A percentile compares a stretch with the other conserved stretches of the same genome.
Evolutionary conservation across 2,329 filamentous ascomycete genomes (phyloP).

Genomic region (Cylindrodendrum hubeiense): DNA sequence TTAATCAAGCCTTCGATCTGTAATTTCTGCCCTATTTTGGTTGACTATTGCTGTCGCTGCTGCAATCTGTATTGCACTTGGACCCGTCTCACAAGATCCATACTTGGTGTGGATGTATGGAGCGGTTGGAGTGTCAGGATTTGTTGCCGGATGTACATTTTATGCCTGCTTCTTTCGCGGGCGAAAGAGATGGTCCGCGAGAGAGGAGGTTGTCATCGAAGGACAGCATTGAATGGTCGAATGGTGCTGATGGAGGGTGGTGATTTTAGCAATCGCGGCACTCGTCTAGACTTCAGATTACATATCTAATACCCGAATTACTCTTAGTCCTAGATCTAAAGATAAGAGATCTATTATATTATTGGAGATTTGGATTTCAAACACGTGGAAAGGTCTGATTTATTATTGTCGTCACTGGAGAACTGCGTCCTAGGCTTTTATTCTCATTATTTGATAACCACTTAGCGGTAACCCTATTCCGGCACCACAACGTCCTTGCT

Average conservation of each 20-base stretch:
- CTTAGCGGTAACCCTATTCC: too few species aligned
- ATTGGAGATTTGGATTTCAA: too few species aligned
- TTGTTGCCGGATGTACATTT: constrained; percentile 24
- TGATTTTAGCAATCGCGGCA: too few species aligned
- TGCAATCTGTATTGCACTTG: constrained; percentile 27
- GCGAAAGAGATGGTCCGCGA: not conserved
- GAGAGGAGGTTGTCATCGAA: constrained; percentile 12
- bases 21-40: constrained; percentile 27
- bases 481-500: constrained; percentile 60
- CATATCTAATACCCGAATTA: too few species aligned
- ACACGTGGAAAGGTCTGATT: too few species aligned
- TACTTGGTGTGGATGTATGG: constrained; percentile 32
- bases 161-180: constrained; percentile 18
- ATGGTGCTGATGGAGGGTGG: not conserved
- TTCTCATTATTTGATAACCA: too few species aligned
- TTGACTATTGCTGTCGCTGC: constrained; percentile 28
- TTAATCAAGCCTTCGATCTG: constrained; percentile 14
- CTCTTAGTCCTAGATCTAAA: too few species aligned
- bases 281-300: too few species aligned
- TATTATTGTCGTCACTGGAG: too few species aligned
- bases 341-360: too few species aligned
- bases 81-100: constrained; percentile 26
- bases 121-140: constrained; percentile 24
- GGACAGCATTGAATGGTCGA: not conserved
- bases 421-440: too few species aligned